These are phyloP conservation scores for Trichoderma reesei DNA, from an alignment of 495 filamentous ascomycete genomes.

Conservation along the genomic window DNA sequence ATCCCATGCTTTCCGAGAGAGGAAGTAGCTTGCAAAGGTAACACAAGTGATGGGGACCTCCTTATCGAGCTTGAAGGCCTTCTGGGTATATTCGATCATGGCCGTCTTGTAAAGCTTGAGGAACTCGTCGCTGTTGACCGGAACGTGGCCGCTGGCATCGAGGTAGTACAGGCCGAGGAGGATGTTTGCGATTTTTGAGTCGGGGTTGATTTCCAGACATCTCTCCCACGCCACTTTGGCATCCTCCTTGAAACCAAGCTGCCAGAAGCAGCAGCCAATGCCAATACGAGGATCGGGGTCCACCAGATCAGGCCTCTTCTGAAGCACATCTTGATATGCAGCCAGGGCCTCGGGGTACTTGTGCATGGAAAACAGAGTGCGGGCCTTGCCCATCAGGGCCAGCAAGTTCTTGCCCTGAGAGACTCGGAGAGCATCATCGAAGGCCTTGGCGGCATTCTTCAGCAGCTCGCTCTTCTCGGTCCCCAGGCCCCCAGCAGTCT, in stretches of 20 bases:
- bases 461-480: constrained; percentile 71
- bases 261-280: constrained; percentile 93
- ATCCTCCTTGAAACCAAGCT: constrained; percentile 84
- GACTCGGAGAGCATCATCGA: constrained; percentile 80
- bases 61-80: constrained; percentile 91
- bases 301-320: constrained; percentile 74
- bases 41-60: constrained; percentile 83
- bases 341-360: constrained; percentile 73
- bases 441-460: constrained; percentile 75
- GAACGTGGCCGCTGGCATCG: constrained; percentile 66
- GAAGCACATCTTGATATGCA: constrained; percentile 74
- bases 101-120: constrained; percentile 77
- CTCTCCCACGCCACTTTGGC: constrained; percentile 86
- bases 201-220: constrained; percentile 71
- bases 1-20: constrained; percentile 61
- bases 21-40: constrained; percentile 80
- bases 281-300: constrained; percentile 94
- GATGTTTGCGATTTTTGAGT: constrained; percentile 84
- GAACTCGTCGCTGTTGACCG: constrained; percentile 67
- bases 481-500: constrained; percentile 51
- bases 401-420: constrained; percentile 82
- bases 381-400: constrained; percentile 76
- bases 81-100: constrained; percentile 87
- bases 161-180: constrained; percentile 84
- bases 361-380: constrained; percentile 73